phyloP scores from a whole-genome alignment of 2,329 filamentous ascomycete genomes.

The Ceratocystis eucalypticola region DNA sequence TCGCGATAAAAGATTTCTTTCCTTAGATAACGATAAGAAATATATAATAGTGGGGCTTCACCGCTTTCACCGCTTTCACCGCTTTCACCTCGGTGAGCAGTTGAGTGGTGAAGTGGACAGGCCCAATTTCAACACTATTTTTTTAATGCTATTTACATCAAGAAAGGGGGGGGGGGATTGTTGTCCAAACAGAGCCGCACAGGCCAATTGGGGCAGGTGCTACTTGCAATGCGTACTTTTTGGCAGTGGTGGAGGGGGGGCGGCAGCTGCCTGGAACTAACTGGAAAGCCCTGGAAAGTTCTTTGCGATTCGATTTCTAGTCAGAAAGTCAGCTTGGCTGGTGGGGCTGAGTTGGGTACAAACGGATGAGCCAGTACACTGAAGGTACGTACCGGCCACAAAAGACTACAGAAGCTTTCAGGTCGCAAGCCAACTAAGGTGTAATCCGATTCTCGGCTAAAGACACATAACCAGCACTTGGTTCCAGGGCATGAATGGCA shows the following conservation, averaged over 20 bases:
- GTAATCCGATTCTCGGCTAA: not conserved
- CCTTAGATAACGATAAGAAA: slow-evolving; percentile 18
- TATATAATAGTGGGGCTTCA: slow-evolving; percentile 7
- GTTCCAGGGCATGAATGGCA: not conserved
- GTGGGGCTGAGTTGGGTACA: slow-evolving; percentile 16
- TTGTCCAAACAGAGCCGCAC: not conserved
- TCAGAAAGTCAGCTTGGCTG: slow-evolving; percentile 5
- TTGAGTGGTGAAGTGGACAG: not conserved
- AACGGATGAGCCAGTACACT: slow-evolving; percentile 3
- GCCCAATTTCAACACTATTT: not conserved
- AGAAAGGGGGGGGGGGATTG: not conserved
- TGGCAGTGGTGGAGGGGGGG: not conserved
- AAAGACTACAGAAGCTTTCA: too few relatives aligned
- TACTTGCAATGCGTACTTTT: not conserved
- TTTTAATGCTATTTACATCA: not conserved
- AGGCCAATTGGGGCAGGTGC: not conserved
- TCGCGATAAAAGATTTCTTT: slow-evolving; percentile 20
- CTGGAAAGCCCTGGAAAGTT: slow-evolving; percentile 16
- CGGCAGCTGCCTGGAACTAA: not conserved
- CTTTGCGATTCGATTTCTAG: slow-evolving; percentile 17
- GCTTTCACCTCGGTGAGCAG: slow-evolving; percentile 13
- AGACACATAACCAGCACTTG: not conserved
- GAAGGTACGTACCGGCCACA: too few relatives aligned
- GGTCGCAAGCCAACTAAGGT: not conserved
- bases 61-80: not conserved